Evolutionary conservation across 2,329 filamentous ascomycete species (phyloP).

Genomic region (Berkeleyomyces basicola): DNA sequence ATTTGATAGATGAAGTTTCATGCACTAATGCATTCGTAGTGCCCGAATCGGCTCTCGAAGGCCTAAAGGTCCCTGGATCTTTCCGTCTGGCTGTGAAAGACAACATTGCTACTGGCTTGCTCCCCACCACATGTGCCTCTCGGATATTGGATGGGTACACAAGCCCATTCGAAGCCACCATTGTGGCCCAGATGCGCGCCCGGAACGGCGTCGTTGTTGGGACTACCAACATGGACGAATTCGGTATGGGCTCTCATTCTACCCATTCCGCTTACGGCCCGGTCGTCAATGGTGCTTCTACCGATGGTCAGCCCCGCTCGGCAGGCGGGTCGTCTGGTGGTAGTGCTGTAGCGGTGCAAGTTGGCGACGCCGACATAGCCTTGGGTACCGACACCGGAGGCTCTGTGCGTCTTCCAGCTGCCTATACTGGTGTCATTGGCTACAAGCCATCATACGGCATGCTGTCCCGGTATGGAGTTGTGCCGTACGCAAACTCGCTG

Average conservation of each 20-base stretch:
- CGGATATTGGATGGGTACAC: conserved; percentile 50
- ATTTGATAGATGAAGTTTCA: neutral
- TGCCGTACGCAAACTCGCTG: conserved; percentile 83
- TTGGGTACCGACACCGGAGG: conserved; percentile 90
- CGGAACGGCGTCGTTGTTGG: conserved; percentile 49
- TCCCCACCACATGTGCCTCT: conserved; percentile 75
- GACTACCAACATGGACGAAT: conserved; percentile 91
- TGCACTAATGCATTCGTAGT: neutral
- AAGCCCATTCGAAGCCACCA: conserved; percentile 69
- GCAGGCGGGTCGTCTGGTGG: conserved; percentile 87
- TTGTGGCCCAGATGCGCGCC: conserved; percentile 49
- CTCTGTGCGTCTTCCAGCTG: conserved; percentile 71
- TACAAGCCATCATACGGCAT: conserved; percentile 89
- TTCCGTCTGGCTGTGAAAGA: conserved; percentile 53
- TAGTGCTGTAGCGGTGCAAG: conserved; percentile 69
- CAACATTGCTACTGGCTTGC: conserved; percentile 50
- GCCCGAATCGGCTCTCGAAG: neutral
- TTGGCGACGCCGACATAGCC: conserved; percentile 41
- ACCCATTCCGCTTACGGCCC: conserved; percentile 50
- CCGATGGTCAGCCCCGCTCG: conserved; percentile 31
- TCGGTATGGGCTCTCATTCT: conserved; percentile 87
- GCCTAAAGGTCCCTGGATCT: conserved; percentile 3
- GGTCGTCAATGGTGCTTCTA: conserved; percentile 36
- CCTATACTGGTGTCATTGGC: conserved; percentile 67
- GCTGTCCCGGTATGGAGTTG: conserved; percentile 69